Evolutionary conservation across 2,329 filamentous ascomycete species (phyloP).

Genomic region (Stagonosporopsis cucurbitacearum): DNA sequence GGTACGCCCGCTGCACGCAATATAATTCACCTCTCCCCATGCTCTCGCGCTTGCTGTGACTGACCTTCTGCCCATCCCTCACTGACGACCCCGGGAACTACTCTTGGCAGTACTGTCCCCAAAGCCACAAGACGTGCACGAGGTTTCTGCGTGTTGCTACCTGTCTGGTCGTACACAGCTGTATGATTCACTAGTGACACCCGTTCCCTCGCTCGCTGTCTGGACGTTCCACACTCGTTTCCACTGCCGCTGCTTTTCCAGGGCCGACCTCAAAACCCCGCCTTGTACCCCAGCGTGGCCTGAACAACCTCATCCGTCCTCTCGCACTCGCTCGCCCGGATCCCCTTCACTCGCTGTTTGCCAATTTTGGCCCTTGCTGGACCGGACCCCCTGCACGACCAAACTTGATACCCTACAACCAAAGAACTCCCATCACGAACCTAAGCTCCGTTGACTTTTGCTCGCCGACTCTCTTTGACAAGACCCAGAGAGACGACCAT

Average conservation of each 20-base stretch:
- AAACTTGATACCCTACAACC: not conserved
- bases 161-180: constrained; percentile 10
- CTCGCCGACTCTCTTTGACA: constrained; percentile 4
- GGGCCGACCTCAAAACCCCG: constrained; percentile 27
- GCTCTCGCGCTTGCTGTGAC: constrained; percentile 20
- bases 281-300: constrained; percentile 22
- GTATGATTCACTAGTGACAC: constrained; percentile 31
- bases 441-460: constrained; percentile 4
- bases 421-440: not conserved
- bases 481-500: not conserved
- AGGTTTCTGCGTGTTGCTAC: constrained; percentile 24
- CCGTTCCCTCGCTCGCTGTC: constrained; percentile 32
- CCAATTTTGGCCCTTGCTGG: too few relatives aligned
- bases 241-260: constrained; percentile 31
- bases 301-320: constrained; percentile 19
- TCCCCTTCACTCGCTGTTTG: constrained; percentile 8
- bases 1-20: too few relatives aligned
- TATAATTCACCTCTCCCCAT: constrained; percentile 36
- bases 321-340: constrained; percentile 26
- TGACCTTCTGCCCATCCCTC: constrained; percentile 17
- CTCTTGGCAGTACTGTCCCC: constrained; percentile 9
- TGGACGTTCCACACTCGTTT: constrained; percentile 44
- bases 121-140: constrained; percentile 35
- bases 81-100: constrained; percentile 6
- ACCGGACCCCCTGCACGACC: constrained; percentile 15